Conservation (phyloP, 495 filamentous ascomycete genomes). For the Elasticomyces elasticus region DNA sequence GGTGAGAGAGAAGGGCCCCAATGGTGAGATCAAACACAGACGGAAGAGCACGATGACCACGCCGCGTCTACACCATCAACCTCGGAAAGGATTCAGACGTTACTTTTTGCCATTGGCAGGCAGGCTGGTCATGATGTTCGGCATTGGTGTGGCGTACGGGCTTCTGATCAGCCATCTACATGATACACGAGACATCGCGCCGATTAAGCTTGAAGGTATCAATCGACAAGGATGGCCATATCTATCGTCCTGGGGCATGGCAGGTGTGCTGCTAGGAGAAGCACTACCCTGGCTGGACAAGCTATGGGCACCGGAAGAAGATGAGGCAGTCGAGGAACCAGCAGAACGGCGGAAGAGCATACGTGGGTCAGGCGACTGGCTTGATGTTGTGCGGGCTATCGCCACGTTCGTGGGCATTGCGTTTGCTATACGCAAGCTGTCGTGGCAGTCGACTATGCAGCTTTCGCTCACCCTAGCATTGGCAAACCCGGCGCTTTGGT, state of each 20-base stretch:
- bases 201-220: slow-evolving; percentile 51
- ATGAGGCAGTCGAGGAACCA: slow-evolving; percentile 9
- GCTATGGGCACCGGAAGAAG: slow-evolving; percentile 38
- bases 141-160: slow-evolving; percentile 75
- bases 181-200: slow-evolving; percentile 53
- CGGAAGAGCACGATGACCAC: slow-evolving; percentile 12
- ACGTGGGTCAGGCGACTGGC: slow-evolving; percentile 44
- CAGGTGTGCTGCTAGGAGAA: slow-evolving; percentile 65
- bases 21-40: slow-evolving; percentile 1
- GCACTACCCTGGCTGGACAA: slow-evolving; percentile 78
- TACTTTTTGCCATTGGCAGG: slow-evolving; percentile 40
- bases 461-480: slow-evolving; percentile 83
- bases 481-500: slow-evolving; percentile 91
- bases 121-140: slow-evolving; percentile 60
- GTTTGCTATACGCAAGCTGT: slow-evolving; percentile 85
- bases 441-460: slow-evolving; percentile 90
- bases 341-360: slow-evolving; percentile 6
- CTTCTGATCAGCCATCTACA: slow-evolving; percentile 75
- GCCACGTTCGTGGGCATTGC: slow-evolving; percentile 94
- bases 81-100: slow-evolving; percentile 31
- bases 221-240: slow-evolving; percentile 56
- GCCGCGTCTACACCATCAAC: slow-evolving; percentile 5
- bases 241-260: slow-evolving; percentile 67
- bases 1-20: slow-evolving; percentile 1
- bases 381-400: slow-evolving; percentile 70